Percentiles rank a stretch among this genome's conserved stretches.
phyloP scores from a whole-genome alignment of 108 stramenopile genomes.

The Schizochytrium sp. region DNA sequence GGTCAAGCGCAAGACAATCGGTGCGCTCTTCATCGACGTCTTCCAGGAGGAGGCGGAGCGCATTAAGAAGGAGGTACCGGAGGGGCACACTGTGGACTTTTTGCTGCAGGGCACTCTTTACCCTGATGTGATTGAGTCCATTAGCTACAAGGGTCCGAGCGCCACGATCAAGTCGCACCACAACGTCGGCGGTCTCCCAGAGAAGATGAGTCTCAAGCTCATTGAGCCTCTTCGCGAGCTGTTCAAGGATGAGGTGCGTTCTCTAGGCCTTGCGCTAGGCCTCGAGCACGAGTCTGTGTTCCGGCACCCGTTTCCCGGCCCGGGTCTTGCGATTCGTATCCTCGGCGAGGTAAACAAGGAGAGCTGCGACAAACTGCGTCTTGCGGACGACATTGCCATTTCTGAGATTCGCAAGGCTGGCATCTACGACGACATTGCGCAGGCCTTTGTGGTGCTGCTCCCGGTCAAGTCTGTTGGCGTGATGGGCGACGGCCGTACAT shows the following conservation, averaged over 20 bases:
- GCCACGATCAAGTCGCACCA: constrained; percentile 99
- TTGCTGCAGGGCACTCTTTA: constrained; percentile 93
- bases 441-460: constrained; percentile 90
- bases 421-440: constrained; percentile 88
- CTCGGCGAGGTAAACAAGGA: constrained; percentile 78
- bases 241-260: constrained; percentile 94
- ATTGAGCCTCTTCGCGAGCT: constrained; percentile 96
- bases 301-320: constrained; percentile 99
- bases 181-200: constrained; percentile 94
- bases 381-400: constrained; percentile 91
- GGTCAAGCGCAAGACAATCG: constrained; percentile 92
- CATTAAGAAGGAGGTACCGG: constrained; percentile 54
- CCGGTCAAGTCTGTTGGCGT: constrained; percentile 92
- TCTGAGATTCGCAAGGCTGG: constrained; percentile 76
- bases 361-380: constrained; percentile 73
- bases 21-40: constrained; percentile 88
- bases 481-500: constrained; percentile 93
- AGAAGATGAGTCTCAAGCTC: constrained; percentile 82
- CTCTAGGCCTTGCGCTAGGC: constrained; percentile 80
- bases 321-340: constrained; percentile 92
- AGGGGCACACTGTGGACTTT: constrained; percentile 52
- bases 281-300: constrained; percentile 86
- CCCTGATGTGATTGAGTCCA: constrained; percentile 97
- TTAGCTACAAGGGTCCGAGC: constrained; percentile 95
- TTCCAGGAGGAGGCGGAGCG: constrained; percentile 86